These are phyloP conservation scores for Senna tora DNA, from an alignment of 306 rosid genomes.

Conservation along the genomic window DNA sequence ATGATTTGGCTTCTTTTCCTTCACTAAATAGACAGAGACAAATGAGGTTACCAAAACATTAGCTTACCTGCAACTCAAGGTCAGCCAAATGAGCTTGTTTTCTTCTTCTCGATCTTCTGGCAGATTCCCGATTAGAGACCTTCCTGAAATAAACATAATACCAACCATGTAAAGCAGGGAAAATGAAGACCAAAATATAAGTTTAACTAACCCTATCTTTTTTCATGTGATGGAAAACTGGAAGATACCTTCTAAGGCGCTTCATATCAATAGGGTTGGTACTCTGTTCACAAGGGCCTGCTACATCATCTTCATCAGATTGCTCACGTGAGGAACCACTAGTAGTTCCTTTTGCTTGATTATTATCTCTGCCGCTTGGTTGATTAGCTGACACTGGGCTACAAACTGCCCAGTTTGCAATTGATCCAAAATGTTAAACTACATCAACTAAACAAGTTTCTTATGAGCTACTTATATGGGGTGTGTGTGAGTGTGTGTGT, in stretches of 20 bases:
- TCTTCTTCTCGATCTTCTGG: constrained; percentile 50
- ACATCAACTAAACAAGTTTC: constrained; percentile 11
- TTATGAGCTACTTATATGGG: not conserved
- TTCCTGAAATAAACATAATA: constrained; percentile 30
- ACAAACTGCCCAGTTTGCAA: constrained; percentile 52
- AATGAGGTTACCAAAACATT: not conserved
- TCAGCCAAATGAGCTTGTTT: constrained; percentile 46
- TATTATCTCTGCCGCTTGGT: constrained; percentile 41
- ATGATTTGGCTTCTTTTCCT: not conserved
- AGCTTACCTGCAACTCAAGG: constrained; percentile 45
- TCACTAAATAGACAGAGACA: too few species aligned
- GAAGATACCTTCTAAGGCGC: constrained; percentile 61
- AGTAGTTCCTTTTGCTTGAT: constrained; percentile 49
- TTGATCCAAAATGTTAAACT: constrained; percentile 31
- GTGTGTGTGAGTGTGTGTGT: too few species aligned
- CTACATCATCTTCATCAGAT: constrained; percentile 70
- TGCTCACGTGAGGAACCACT: constrained; percentile 70
- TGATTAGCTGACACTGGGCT: constrained; percentile 65
- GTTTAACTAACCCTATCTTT: too few species aligned
- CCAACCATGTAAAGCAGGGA: not conserved
- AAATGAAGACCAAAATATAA: not conserved
- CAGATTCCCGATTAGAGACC: constrained; percentile 50
- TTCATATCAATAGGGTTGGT: constrained; percentile 51
- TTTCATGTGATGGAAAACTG: not conserved
- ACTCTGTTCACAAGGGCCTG: constrained; percentile 58